phyloP scores from a whole-genome alignment of 2,329 filamentous ascomycete species.

The Claviceps sorghi region DNA sequence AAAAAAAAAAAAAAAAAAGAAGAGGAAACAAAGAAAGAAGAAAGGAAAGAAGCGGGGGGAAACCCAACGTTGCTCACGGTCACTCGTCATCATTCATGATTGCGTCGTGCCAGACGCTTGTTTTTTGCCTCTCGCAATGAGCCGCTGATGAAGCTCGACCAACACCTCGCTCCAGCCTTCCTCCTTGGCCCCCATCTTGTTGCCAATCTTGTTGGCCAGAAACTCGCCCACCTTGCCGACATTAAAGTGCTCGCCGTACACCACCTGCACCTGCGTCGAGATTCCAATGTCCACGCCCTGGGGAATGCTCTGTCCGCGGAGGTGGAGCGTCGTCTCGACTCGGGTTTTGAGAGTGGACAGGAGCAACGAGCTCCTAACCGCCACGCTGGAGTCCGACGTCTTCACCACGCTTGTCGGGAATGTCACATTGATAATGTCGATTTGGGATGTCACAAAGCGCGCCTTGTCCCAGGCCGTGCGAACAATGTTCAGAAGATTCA shows the following conservation, averaged over 20 bases:
- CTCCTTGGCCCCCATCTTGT: slow-evolving; percentile 17
- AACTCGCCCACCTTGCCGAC: slow-evolving; percentile 63
- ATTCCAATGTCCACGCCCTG: slow-evolving; percentile 42
- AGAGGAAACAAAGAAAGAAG: no score
- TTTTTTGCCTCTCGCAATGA: slow-evolving; percentile 42
- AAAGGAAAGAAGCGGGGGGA: slow-evolving; percentile 1
- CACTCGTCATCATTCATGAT: slow-evolving; percentile 16
- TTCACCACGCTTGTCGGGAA: slow-evolving; percentile 51
- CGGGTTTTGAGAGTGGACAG: slow-evolving; percentile 53
- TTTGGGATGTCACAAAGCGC: slow-evolving; percentile 40
- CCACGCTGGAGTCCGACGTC: slow-evolving; percentile 49
- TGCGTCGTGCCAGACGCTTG: slow-evolving; percentile 11
- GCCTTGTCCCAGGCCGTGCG: slow-evolving; percentile 53
- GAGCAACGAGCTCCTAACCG: slow-evolving; percentile 46
- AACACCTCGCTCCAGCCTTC: slow-evolving; percentile 40
- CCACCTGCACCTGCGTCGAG: slow-evolving; percentile 40
- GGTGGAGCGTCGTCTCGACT: slow-evolving; percentile 45
- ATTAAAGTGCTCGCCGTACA: slow-evolving; percentile 70
- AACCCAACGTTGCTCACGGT: not conserved
- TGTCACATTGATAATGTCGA: slow-evolving; percentile 45
- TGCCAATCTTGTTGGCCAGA: slow-evolving; percentile 39
- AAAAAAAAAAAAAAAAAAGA: not conserved
- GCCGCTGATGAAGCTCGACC: slow-evolving; percentile 37
- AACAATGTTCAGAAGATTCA: slow-evolving; percentile 44
- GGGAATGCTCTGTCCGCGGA: slow-evolving; percentile 31